These are phyloP conservation scores for Chenopodium suecicum DNA, from an alignment of 148 eudicot species.

Conservation along the genomic window DNA sequence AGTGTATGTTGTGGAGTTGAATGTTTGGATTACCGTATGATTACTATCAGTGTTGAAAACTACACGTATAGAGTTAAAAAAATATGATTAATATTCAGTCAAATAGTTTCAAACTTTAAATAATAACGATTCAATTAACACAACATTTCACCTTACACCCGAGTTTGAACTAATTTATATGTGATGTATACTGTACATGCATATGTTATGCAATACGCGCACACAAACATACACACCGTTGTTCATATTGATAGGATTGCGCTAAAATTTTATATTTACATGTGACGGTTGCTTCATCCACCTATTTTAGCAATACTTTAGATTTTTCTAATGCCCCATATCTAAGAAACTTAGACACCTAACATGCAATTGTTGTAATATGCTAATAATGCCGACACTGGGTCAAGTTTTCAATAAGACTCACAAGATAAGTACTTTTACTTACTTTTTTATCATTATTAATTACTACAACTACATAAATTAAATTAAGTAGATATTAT, in stretches of 20 bases:
- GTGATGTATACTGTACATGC: too few relatives aligned
- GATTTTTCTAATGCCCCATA: background rate
- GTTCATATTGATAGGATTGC: too few relatives aligned
- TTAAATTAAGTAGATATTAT: background rate
- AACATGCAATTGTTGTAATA: constrained; percentile 2
- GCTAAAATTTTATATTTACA: background rate
- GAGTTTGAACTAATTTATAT: too few relatives aligned
- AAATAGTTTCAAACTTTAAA: too few relatives aligned
- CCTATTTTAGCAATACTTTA: background rate
- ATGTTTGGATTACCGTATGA: constrained; percentile 71
- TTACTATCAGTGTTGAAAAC: constrained; percentile 88
- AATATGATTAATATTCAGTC: background rate
- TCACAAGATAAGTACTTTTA: background rate
- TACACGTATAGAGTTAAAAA: constrained; percentile 21
- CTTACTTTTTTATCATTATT: background rate
- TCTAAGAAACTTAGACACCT: background rate
- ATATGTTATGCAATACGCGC: background rate
- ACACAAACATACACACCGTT: too few relatives aligned
- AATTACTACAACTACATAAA: background rate
- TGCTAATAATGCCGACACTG: background rate
- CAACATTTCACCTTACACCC: too few relatives aligned
- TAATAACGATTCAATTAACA: too few relatives aligned
- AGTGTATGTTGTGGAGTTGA: constrained; percentile 59
- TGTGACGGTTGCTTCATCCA: background rate
- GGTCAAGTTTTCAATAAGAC: background rate